A percentile compares a stretch with the other conserved stretches of the same genome.
These are phyloP conservation scores for Agaricus sinodeliciosus DNA, from an alignment of 768 basidiomycete species.

Conservation along the genomic window DNA sequence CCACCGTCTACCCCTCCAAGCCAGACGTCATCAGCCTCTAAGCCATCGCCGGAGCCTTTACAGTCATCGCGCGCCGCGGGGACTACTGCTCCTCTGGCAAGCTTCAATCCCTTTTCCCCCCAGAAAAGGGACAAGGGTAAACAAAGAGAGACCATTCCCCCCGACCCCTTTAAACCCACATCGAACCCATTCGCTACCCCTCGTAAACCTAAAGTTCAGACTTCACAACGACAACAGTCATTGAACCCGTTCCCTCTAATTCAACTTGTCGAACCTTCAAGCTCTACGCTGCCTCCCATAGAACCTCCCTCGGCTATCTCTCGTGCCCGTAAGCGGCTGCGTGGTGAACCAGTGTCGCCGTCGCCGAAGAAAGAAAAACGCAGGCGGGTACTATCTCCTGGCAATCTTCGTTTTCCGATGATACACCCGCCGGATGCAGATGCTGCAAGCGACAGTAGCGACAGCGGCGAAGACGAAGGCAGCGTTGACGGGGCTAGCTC, in stretches of 20 bases:
- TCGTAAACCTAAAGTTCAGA: slow-evolving; percentile 23
- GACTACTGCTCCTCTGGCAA: slow-evolving; percentile 42
- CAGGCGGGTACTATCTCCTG: slow-evolving; percentile 43
- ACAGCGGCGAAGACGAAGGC: slow-evolving; percentile 30
- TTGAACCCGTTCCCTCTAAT: slow-evolving; percentile 32
- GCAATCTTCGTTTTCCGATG: slow-evolving; percentile 29
- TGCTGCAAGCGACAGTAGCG: slow-evolving; percentile 15
- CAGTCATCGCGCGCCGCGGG: slow-evolving; percentile 47
- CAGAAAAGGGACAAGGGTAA: slow-evolving; percentile 53
- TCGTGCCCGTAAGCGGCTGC: slow-evolving; percentile 72
- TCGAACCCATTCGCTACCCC: slow-evolving; percentile 44
- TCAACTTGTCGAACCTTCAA: slow-evolving; percentile 15
- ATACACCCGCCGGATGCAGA: slow-evolving; percentile 17
- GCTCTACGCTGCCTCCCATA: slow-evolving; percentile 12
- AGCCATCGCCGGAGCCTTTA: slow-evolving; percentile 27
- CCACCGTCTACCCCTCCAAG: slow-evolving; percentile 34
- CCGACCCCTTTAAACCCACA: slow-evolving; percentile 15
- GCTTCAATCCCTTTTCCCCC: slow-evolving; percentile 78
- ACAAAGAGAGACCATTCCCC: slow-evolving; percentile 18
- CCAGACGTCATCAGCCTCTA: slow-evolving; percentile 22
- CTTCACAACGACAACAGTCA: slow-evolving; percentile 20
- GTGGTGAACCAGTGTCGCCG: slow-evolving; percentile 79
- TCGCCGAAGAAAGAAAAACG: slow-evolving; percentile 77
- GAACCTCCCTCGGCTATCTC: slow-evolving; percentile 41
- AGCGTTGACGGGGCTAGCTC: slow-evolving; percentile 27